Conservation (phyloP, 2,329 filamentous ascomycete species). For the Lachnellula arida region DNA sequence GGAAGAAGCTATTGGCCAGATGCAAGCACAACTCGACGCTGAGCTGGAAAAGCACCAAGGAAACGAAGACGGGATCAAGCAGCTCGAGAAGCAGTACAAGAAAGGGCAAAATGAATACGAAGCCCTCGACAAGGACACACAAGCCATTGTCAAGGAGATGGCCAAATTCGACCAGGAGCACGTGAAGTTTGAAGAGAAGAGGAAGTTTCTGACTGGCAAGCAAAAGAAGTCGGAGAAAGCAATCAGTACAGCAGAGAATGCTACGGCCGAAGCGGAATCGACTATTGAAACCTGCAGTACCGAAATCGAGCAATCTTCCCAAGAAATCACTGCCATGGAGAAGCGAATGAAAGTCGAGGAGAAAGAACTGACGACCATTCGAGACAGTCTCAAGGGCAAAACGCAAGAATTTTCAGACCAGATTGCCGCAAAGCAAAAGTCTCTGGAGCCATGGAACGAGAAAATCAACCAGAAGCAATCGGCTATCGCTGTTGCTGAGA, state of each 20-base stretch:
- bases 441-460: conserved; percentile 91
- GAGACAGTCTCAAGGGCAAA: conserved; percentile 87
- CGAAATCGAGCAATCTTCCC: conserved; percentile 71
- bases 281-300: conserved; percentile 72
- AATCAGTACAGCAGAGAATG: conserved; percentile 70
- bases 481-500: conserved; percentile 88
- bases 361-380: conserved; percentile 73
- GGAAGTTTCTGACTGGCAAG: conserved; percentile 87
- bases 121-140: conserved; percentile 72
- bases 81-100: conserved; percentile 79
- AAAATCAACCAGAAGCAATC: conserved; percentile 97
- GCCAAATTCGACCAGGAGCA: conserved; percentile 92
- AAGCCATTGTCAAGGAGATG: conserved; percentile 77
- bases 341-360: conserved; percentile 73
- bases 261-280: conserved; percentile 68
- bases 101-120: conserved; percentile 81
- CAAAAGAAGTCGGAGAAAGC: conserved; percentile 93
- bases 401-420: conserved; percentile 92
- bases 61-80: conserved; percentile 83
- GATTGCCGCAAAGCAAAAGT: conserved; percentile 88
- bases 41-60: conserved; percentile 92
- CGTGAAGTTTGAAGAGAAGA: conserved; percentile 97
- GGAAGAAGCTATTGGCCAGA: conserved; percentile 83
- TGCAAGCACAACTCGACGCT: conserved; percentile 78
- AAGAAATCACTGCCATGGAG: conserved; percentile 75